Evolutionary conservation across 2,329 filamentous ascomycete genomes (phyloP).

Genomic region (Alternaria incomplexa): DNA sequence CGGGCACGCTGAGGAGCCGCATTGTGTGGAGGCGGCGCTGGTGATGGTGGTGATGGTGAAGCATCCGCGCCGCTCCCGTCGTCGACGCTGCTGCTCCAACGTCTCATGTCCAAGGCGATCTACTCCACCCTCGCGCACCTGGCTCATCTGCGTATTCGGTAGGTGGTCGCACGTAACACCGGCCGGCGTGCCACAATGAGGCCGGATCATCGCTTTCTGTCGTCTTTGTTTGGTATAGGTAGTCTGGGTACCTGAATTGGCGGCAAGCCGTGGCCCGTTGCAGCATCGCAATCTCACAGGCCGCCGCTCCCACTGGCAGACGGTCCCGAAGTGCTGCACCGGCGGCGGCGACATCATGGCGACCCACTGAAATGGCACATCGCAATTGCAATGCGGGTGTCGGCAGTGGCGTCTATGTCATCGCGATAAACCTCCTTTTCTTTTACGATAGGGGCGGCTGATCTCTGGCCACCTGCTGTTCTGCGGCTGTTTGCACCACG

Average conservation of each 20-base stretch:
- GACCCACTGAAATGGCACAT: slow-evolving; percentile 7
- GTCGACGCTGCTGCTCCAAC: not conserved
- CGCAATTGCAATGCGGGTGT: slow-evolving; percentile 9
- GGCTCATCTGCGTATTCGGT: slow-evolving; percentile 2
- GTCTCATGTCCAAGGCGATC: not conserved
- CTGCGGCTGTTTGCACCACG: not conserved
- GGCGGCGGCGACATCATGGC: not conserved
- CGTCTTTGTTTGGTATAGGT: not conserved
- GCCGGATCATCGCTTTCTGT: slow-evolving; percentile 5
- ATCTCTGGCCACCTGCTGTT: not conserved
- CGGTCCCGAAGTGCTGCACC: not conserved
- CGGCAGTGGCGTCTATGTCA: slow-evolving; percentile 4
- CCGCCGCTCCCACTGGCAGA: not conserved
- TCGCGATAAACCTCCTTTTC: not conserved
- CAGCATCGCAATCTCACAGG: slow-evolving; percentile 9
- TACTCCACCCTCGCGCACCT: slow-evolving; percentile 9
- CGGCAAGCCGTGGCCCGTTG: slow-evolving; percentile 2
- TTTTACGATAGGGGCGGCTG: not conserved
- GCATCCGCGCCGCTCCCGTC: slow-evolving; percentile 9
- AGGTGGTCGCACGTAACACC: slow-evolving; percentile 2
- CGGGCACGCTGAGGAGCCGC: not conserved
- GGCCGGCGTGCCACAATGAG: slow-evolving; percentile 6
- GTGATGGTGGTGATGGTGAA: slow-evolving; percentile 1
- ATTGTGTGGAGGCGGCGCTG: slow-evolving; percentile 1
- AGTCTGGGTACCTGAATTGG: slow-evolving; percentile 1